Evolutionary conservation across 2,329 filamentous ascomycete genomes (phyloP), one percentile per base, ranked within the genome.

Genomic region (Fusarium pseudograminearum): DNA sequence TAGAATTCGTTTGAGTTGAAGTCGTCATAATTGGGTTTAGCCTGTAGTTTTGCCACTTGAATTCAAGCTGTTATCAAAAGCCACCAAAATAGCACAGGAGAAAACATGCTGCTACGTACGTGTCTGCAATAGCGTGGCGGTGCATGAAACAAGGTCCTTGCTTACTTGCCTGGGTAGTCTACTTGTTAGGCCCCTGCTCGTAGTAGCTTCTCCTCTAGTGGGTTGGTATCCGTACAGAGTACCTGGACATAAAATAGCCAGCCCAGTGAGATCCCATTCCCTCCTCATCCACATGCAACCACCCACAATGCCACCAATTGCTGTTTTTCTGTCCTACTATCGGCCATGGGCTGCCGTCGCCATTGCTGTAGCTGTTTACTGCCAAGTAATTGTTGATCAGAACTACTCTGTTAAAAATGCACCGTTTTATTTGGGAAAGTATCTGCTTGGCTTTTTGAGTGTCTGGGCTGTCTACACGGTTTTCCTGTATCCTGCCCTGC

Each of bases 311-410:
- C 12, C 51, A 9, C 40, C 7, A 48, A 54, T 57, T 22, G 31
- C 64, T 34, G 44, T 71, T 28, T 56, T 59, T 8, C 7, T 71
- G 1, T 71, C 69, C 8, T 46, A 45, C 22, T 71, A 60, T 36
- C 60, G 51, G 4, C 69, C 60, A 12, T 71, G 69, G 67, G 64
- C 51, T 18, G 7, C 56, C 6, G 41, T 26, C 15, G 67, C 60
- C 3, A 15, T 71, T 12, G 2, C 7, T 0, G 15, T 60, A 14
- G 22, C 64, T 0, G 2, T 54, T 1, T 71, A 48, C 10, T 5
- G 16, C 2, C 67, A 64, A 7, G 18, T 58, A 5, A 22, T 57
- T 1, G 18, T 30, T 1, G 36, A 60, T 7, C 18, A 30, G 5
- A 58, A 57, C 5, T 53, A 56, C 22, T 67, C 47, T 3, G 28